Evolutionary conservation across 257 asterid species (phyloP).

Genomic region (Cynanchum wilfordii): DNA sequence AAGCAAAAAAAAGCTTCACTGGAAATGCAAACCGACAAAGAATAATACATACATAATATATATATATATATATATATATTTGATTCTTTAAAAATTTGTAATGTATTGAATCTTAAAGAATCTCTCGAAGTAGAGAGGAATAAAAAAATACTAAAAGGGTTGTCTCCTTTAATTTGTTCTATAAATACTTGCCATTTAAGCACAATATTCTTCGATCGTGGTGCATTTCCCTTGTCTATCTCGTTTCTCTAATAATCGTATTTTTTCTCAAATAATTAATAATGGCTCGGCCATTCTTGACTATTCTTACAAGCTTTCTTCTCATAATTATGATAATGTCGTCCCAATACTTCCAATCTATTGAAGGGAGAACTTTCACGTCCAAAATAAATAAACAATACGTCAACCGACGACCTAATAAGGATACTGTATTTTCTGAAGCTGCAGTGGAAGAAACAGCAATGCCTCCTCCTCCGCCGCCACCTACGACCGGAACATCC

Average conservation of each 20-base stretch:
- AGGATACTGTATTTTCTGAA: conserved; percentile 12
- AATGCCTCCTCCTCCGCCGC: not conserved
- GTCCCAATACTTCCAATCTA: conserved; percentile 27
- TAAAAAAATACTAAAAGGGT: conserved; percentile 10
- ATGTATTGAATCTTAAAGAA: conserved; percentile 12
- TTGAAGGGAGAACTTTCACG: conserved; percentile 37
- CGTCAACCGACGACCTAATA: not conserved
- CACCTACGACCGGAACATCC: conserved; percentile 4
- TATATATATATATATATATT: too few species aligned
- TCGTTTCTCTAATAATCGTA: not conserved
- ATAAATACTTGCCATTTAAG: conserved; percentile 33
- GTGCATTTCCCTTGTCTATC: not conserved
- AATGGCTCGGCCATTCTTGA: conserved; percentile 36
- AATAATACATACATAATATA: too few species aligned
- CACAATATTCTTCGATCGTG: not conserved
- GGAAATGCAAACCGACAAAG: too few species aligned
- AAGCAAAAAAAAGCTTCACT: too few species aligned
- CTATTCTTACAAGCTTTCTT: conserved; percentile 29
- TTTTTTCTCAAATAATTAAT: not conserved
- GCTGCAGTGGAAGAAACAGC: conserved; percentile 20
- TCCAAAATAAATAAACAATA: conserved; percentile 12
- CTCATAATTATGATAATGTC: conserved; percentile 26
- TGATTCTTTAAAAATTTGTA: not conserved
- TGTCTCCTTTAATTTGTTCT: conserved; percentile 16
- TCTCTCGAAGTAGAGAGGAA: conserved; percentile 37